Conservation (phyloP, 2,329 filamentous ascomycete genomes). For the Ceratocystis eucalypticola region DNA sequence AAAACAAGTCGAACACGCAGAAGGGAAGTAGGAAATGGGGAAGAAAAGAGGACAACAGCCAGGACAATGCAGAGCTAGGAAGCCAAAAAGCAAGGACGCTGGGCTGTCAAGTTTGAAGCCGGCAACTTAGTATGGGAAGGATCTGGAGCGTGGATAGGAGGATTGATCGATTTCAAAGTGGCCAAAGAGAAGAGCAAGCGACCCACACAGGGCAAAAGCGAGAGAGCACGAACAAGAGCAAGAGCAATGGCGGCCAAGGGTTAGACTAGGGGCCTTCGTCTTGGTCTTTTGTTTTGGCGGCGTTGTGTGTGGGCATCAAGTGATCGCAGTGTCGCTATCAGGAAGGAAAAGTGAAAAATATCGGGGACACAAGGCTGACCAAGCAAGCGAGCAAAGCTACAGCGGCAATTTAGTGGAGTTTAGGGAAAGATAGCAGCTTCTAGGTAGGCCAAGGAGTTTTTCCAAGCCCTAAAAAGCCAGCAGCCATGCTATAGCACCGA, state of each 20-base stretch:
- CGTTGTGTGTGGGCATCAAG: background rate
- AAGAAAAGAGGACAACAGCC: background rate
- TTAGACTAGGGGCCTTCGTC: background rate
- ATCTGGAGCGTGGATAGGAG: conserved; percentile 7
- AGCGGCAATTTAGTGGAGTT: no score
- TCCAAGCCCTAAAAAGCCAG: no score
- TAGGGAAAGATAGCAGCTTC: no score
- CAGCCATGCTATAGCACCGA: no score
- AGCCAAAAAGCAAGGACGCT: background rate
- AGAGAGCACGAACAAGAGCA: background rate
- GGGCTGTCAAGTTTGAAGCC: conserved; percentile 7
- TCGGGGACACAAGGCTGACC: background rate
- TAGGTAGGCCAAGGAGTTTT: no score
- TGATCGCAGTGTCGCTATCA: background rate
- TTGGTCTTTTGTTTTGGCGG: background rate
- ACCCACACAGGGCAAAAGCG: background rate
- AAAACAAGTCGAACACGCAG: background rate
- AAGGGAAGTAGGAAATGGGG: background rate
- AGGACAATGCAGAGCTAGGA: background rate
- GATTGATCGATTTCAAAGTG: conserved; percentile 5
- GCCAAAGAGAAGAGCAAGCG: background rate
- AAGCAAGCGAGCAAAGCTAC: background rate
- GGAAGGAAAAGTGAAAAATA: background rate
- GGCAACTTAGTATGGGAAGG: conserved; percentile 10
- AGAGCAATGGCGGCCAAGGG: background rate